Base-by-base conservation (phyloP, 2,329 filamentous ascomycete species). In the Hysterium pulicare region DNA sequence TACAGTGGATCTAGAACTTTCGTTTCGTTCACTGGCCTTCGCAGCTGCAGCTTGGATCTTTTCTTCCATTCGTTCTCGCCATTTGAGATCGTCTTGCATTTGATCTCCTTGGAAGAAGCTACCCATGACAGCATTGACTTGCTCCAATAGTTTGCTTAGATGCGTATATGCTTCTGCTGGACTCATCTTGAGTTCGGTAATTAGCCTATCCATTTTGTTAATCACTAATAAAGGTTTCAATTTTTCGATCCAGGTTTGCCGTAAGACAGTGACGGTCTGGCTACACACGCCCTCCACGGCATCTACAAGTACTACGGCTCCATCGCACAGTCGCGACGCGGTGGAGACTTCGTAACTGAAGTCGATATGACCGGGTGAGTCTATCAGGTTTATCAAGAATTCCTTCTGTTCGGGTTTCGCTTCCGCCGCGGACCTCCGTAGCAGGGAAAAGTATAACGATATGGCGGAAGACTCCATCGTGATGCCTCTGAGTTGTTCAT, bases 381-480 rank as follows among this genome's bases (percentile, higher is more conserved):
- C 93, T 62, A 98, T 98, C 44, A 98, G 71, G 66, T 98, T 98
- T 71, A 98, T 88, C 48, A 98, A 76, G 62, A 95, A 96, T 67
- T 98, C 91, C 61, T 89, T 89, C 16, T 86, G 77, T 57, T 84
- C 78, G 0, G 88, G 84, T 11, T 75, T 62, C 5, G 81, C 81
- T 13, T 89, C 83, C 2, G 85, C 83, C 2, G 79, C 74, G 28
- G 81, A 73, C 53, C 88, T 81, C 53, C 90, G 80, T 41, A 95
- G 73, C 78, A 97, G 88, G 26, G 90, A 94, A 67, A 98, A 98
- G 70, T 87, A 94, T 24, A 98, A 76, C 0, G 93, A 97, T 51
- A 98, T 98, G 48, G 93, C 93, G 5, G 91, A 97, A 0, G 93
- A 97, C 68, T 98, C 93, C 93, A 98, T 98, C n/a, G 93, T 98